Evolutionary conservation across 1,139 yeast genomes (phyloP), one percentile per base, ranked within the genome.

Genomic region (Blastobotrys proliferans): DNA sequence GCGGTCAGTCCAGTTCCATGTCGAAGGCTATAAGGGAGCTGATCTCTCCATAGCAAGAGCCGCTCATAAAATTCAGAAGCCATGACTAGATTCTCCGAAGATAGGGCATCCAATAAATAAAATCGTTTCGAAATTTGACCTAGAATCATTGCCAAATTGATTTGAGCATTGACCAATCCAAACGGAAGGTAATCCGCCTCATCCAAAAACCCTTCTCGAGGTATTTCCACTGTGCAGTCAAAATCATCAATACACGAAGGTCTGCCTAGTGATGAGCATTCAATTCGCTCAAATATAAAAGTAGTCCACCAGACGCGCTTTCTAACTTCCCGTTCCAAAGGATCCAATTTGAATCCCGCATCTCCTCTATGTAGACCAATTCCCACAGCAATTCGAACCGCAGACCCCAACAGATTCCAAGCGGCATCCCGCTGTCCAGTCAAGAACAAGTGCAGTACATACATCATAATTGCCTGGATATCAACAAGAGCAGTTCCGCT

Each of bases 281-380:
- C 73, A 61, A 77, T 68, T 50, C 81, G 69, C 52, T 78, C 83
- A 31, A 76, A 52, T 18, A 73, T 53, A 53, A 77, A 78, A 13
- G 73, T 71, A 50, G 79, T 74, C 83, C 83, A 78, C 62, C 79
- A 78, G 14, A 75, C 60, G 48, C 81, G 67, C 58, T 74, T 60
- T 49, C 68, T 68, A 36, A 67, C 61, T 48, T 69, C 69, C 31
- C 60, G 55, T 29, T 61, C 66, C 34, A 62, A 57, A 6, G 60
- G 53, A 6, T 54, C 34, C 19, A 55, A 36, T 6, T 39, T 35
- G 21, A 48, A 48, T 8, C 53, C 47, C 1, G 50, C 54, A 9
- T 39, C 48, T 3, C 51, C 55, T 28, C 46, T 35, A 46, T 58
- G 57, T 20, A 58, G 41, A 10, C 49, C 50, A 3, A 48, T 42